These are phyloP conservation scores for Trametes villosa DNA, from an alignment of 768 basidiomycete species.

Conservation along the genomic window DNA sequence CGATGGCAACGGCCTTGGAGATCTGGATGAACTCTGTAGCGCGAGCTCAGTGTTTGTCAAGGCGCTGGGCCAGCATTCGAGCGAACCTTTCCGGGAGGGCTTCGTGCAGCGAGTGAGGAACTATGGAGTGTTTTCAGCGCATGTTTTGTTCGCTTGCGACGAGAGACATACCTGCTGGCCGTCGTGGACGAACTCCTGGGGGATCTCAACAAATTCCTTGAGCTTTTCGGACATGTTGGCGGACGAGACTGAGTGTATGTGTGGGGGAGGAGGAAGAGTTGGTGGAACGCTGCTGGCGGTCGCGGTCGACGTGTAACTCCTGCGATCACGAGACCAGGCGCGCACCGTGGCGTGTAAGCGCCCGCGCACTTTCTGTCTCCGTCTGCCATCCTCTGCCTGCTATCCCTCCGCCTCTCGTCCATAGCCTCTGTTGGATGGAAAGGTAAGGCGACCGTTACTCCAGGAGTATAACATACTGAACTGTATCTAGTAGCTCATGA, in stretches of 20 bases:
- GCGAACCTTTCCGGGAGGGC: constrained; percentile 89
- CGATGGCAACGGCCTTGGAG: constrained; percentile 94
- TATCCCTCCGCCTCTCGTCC: background rate
- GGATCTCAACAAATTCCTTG: constrained; percentile 88
- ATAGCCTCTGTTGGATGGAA: constrained; percentile 10
- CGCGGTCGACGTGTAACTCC: constrained; percentile 22
- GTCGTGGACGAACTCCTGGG: constrained; percentile 90
- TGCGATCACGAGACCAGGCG: constrained; percentile 17
- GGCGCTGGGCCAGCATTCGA: background rate
- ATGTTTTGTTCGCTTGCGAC: background rate
- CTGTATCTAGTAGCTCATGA: constrained; percentile 49
- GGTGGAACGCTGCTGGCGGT: background rate
- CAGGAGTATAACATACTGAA: background rate
- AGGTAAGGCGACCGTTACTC: background rate
- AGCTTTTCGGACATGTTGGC: constrained; percentile 84
- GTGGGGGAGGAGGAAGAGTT: constrained; percentile 16
- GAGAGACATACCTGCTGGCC: constrained; percentile 78
- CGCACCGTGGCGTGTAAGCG: background rate
- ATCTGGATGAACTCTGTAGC: constrained; percentile 90
- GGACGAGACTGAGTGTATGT: constrained; percentile 20
- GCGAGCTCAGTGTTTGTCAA: background rate
- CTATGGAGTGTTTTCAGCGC: constrained; percentile 45
- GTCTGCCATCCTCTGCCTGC: background rate
- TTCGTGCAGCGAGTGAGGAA: constrained; percentile 98
- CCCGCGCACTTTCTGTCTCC: background rate